Conservation (phyloP, 129 eudicot species). For the Arctium lappa region DNA sequence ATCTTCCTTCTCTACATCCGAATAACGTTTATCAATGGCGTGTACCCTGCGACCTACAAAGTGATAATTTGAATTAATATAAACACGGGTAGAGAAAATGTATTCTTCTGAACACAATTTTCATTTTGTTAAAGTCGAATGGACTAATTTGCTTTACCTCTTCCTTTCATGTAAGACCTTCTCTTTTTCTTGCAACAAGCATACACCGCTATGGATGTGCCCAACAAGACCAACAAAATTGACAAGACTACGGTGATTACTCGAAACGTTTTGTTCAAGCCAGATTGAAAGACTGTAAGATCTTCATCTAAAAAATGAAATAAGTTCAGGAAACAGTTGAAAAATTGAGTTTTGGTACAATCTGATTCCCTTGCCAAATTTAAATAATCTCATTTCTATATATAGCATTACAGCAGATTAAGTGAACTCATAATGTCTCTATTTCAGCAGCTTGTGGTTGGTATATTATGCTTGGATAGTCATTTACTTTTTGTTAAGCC, state of each 20-base stretch:
- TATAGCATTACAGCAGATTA: too few species aligned
- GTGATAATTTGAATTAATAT: neutral
- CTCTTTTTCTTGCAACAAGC: neutral
- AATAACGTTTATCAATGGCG: neutral
- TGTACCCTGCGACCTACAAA: neutral
- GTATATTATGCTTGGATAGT: too few species aligned
- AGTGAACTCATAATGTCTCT: too few species aligned
- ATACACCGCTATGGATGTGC: neutral
- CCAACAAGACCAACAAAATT: neutral
- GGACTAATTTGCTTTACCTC: neutral
- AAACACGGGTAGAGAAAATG: neutral
- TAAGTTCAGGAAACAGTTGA: too few species aligned
- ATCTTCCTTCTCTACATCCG: constrained; percentile 14
- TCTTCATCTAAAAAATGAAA: too few species aligned
- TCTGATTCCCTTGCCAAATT: neutral
- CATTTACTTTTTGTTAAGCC: too few species aligned
- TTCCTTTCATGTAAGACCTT: neutral
- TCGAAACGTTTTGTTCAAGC: too few species aligned
- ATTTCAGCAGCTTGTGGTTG: too few species aligned
- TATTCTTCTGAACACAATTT: neutral
- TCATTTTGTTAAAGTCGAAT: too few species aligned
- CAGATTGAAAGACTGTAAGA: too few species aligned
- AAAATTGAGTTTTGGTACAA: too few species aligned
- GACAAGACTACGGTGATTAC: neutral
- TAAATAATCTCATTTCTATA: too few species aligned